Evolutionary conservation across 2,329 filamentous ascomycete genomes (phyloP), one percentile per base, ranked within the genome.

Genomic region (Penicillium sp.): DNA sequence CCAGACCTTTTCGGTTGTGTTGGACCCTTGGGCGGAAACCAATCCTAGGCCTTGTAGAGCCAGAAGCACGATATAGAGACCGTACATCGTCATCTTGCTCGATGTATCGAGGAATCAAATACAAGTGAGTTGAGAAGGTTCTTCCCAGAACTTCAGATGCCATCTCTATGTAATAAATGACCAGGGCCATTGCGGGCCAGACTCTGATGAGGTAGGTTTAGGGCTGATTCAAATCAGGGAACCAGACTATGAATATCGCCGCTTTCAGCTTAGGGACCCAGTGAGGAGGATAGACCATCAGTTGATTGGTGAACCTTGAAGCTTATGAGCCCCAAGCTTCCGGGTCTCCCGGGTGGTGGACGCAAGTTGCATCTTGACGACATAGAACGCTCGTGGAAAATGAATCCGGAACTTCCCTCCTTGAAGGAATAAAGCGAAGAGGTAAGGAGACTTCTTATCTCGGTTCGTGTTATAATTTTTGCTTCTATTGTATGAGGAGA

Each of bases 1-100:
- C 72, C 76, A 76, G 16, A 78, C 64, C 44, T 70, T 72, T 48
- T 72, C 65, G 13, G 59, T 57, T 5, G 32, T 8, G 21, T 68
- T 13, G 9, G 45, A 58, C 5, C 59, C 65, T 52, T 72, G 63
- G 11, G 70, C 66, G 18, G 54, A 58, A 34, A 53, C 60, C 21
- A 64, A 56, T 22, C 58, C 43, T 18, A 59, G 38, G 3, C 53
- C 40, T 18, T 63, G 52, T 16, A 66, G 53, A 38, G 48, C 48
- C 32, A 63, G 39, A 24, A 58, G 44, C 38, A 53, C 22, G 13
- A 59, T 34, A 14, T 32, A 48, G 43, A 38, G 48, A 24, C 39
- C 34, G 27, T 34, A 46, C 11, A 50, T 36, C 16, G 54, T 45
- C 56, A 63, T 66, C 9, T 24, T 58, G 47, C 45, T 51, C 14